Percentiles rank a stretch among this genome's conserved stretches.
Conservation (phyloP, 768 basidiomycete species). For the Tylopilus sp. region DNA sequence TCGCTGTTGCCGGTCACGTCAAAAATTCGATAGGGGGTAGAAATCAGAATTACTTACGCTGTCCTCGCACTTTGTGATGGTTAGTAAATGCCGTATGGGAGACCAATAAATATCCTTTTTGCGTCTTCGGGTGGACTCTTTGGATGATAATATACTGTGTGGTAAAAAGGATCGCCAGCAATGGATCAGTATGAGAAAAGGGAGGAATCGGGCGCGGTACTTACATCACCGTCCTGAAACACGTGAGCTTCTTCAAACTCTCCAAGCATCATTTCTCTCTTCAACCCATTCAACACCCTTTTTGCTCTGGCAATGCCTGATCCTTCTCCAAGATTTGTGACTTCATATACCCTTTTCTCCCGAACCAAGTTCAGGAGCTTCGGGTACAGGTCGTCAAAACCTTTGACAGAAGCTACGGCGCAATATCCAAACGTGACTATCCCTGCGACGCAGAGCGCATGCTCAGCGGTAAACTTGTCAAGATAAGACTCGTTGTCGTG, state of each 20-base stretch:
- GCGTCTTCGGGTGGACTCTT: conserved; percentile 85
- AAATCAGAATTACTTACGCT: conserved; percentile 47
- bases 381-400: conserved; percentile 96
- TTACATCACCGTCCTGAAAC: conserved; percentile 92
- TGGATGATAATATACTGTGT: conserved; percentile 88
- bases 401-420: conserved; percentile 91
- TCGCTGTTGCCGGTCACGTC: conserved; percentile 45
- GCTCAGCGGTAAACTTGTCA: conserved; percentile 90
- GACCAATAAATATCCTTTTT: conserved; percentile 89
- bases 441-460: conserved; percentile 91
- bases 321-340: conserved; percentile 52
- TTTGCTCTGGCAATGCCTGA: conserved; percentile 60
- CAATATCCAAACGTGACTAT: conserved; percentile 88
- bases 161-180: conserved; percentile 1
- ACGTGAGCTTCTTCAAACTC: conserved; percentile 92
- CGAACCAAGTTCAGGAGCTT: conserved; percentile 87
- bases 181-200: background rate
- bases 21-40: background rate
- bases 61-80: conserved; percentile 75
- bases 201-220: conserved; percentile 28
- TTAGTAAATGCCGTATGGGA: conserved; percentile 92
- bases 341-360: conserved; percentile 78
- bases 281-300: conserved; percentile 80
- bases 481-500: conserved; percentile 95
- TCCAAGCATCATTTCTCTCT: conserved; percentile 87